Evolutionary conservation across 192 early-diverging fungal species (phyloP).

Genomic region (Dispira simplex): DNA sequence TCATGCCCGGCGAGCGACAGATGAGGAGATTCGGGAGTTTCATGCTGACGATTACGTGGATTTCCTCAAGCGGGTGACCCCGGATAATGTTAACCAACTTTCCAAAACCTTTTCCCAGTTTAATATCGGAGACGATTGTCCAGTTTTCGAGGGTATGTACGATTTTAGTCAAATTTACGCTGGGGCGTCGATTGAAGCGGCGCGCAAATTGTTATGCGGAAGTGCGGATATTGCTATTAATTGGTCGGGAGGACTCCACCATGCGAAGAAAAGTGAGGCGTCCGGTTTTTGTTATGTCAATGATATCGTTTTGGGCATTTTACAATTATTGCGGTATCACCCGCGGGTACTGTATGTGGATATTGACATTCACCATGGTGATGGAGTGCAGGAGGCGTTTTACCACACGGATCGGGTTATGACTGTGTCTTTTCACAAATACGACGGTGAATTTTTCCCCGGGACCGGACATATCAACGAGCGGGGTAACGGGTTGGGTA

Average conservation of each 20-base stretch:
- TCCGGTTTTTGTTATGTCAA: conserved; percentile 93
- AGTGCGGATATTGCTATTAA: conserved; percentile 84
- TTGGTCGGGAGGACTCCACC: conserved; percentile 83
- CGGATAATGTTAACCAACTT: conserved; percentile 40
- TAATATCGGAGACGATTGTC: conserved; percentile 97
- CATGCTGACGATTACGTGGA: conserved; percentile 94
- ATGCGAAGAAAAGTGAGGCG: conserved; percentile 72
- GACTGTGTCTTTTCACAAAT: conserved; percentile 92
- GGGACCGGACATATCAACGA: conserved; percentile 86
- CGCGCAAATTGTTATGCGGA: conserved; percentile 60
- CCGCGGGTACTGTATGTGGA: conserved; percentile 92
- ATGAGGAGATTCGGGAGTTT: conserved; percentile 83
- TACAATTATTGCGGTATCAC: conserved; percentile 54
- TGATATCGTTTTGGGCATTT: conserved; percentile 76
- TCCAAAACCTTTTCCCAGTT: conserved; percentile 42
- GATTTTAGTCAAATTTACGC: conserved; percentile 88
- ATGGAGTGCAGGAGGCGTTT: conserved; percentile 92
- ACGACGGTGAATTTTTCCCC: conserved; percentile 90
- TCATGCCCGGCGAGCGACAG: conserved; percentile 72
- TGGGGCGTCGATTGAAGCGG: conserved; percentile 88
- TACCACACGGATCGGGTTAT: conserved; percentile 87
- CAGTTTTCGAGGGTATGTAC: conserved; percentile 93
- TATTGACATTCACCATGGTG: conserved; percentile 86
- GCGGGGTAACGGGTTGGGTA: conserved; percentile 71
- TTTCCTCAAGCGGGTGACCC: conserved; percentile 76